These are phyloP conservation scores for Ormosia emarginata DNA, from an alignment of 306 rosid genomes.

Conservation along the genomic window DNA sequence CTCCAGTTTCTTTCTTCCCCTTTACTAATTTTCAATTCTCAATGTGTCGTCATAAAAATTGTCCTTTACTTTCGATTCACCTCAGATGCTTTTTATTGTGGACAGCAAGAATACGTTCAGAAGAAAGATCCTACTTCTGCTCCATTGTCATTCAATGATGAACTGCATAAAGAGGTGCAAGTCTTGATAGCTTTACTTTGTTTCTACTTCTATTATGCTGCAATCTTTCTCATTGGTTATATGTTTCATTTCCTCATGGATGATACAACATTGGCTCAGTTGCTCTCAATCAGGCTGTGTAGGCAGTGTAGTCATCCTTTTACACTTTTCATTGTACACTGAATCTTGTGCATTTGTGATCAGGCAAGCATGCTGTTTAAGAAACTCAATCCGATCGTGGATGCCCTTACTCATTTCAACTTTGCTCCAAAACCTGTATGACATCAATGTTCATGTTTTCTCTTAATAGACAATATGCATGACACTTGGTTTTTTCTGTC, in stretches of 20 bases:
- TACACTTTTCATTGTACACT: constrained; percentile 11
- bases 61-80: not conserved
- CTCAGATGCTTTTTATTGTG: constrained; percentile 19
- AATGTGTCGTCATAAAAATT: not conserved
- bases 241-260: constrained; percentile 11
- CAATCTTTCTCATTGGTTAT: not conserved
- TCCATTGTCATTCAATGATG: constrained; percentile 68
- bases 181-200: not conserved
- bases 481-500: not conserved
- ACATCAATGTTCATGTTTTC: constrained; percentile 4
- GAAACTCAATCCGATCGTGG: constrained; percentile 78
- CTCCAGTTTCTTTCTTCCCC: not conserved
- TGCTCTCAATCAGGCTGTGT: not conserved
- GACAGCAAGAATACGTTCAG: constrained; percentile 84
- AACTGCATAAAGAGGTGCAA: constrained; percentile 74
- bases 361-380: constrained; percentile 80
- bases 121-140: constrained; percentile 53
- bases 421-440: constrained; percentile 94
- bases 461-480: not conserved
- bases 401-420: constrained; percentile 92
- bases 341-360: constrained; percentile 29
- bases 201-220: not conserved
- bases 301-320: constrained; percentile 1
- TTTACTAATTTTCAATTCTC: not conserved
- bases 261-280: not conserved